phyloP scores from a whole-genome alignment of 2,329 filamentous ascomycete species.

The Beauveria sp. region DNA sequence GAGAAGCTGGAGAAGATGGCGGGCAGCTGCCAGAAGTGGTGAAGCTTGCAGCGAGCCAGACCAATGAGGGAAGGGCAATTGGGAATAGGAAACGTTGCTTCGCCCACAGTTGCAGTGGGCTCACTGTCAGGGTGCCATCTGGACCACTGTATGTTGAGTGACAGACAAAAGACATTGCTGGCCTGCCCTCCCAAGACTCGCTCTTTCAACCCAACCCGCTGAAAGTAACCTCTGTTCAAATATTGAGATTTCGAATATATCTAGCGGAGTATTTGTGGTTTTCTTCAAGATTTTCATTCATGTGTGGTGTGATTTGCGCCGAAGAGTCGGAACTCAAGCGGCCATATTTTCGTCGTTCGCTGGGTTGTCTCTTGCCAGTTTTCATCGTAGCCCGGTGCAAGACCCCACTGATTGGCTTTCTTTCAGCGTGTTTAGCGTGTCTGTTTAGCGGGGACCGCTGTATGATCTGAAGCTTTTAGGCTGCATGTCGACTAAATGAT shows the following conservation, averaged over 20 bases:
- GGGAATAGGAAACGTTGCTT: constrained; percentile 12
- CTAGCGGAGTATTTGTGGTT: too few species aligned
- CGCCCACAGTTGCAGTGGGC: constrained; percentile 6
- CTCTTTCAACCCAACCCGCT: too few species aligned
- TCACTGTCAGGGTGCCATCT: neutral
- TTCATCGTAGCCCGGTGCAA: neutral
- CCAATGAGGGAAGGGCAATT: constrained; percentile 8
- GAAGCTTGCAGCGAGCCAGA: neutral
- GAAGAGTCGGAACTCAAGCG: too few species aligned
- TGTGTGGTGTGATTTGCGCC: too few species aligned
- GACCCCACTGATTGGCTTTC: neutral
- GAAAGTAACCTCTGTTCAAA: too few species aligned
- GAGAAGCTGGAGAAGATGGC: neutral
- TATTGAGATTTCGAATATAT: too few species aligned
- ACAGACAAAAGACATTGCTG: too few species aligned
- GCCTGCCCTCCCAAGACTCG: too few species aligned
- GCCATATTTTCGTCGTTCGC: too few species aligned
- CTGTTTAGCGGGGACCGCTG: neutral
- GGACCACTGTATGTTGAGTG: neutral
- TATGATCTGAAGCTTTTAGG: neutral
- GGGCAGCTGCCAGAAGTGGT: constrained; percentile 4
- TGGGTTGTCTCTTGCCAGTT: too few species aligned
- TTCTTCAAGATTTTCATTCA: too few species aligned
- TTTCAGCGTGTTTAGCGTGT: neutral
- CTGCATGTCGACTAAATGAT: neutral